These are phyloP conservation scores for Orychophragmus violaceus DNA, from an alignment of 345 rosid species.

Conservation along the genomic window DNA sequence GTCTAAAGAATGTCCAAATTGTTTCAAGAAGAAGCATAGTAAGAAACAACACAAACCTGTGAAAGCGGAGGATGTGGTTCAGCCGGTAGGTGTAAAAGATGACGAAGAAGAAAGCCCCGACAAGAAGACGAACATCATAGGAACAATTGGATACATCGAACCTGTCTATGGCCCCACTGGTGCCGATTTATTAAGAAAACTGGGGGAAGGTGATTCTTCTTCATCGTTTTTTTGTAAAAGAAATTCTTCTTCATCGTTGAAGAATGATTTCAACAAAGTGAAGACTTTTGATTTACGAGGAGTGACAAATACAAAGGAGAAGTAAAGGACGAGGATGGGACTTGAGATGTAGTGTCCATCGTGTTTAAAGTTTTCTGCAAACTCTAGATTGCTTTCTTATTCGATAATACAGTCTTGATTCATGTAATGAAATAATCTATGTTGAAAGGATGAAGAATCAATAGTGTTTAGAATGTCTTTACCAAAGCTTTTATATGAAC, in stretches of 20 bases:
- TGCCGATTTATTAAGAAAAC: too few species aligned
- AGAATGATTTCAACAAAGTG: neutral
- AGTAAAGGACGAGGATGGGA: neutral
- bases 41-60: neutral
- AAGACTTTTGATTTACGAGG: neutral
- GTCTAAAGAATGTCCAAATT: neutral
- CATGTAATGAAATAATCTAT: neutral
- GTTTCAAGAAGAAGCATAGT: neutral
- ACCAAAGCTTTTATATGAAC: conserved; percentile 42
- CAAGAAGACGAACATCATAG: neutral
- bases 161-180: neutral
- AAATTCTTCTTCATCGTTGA: too few species aligned
- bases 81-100: neutral
- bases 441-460: too few species aligned
- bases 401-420: neutral
- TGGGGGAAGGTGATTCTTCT: neutral
- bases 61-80: neutral
- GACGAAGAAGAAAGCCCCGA: too few species aligned
- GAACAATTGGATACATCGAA: neutral
- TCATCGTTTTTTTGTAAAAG: too few species aligned
- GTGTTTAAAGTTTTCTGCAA: neutral
- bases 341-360: neutral
- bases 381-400: neutral
- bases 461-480: conserved; percentile 29
- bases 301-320: neutral